Conservation (phyloP, 2,329 filamentous ascomycete species). For the Sporothrix schenckii region DNA sequence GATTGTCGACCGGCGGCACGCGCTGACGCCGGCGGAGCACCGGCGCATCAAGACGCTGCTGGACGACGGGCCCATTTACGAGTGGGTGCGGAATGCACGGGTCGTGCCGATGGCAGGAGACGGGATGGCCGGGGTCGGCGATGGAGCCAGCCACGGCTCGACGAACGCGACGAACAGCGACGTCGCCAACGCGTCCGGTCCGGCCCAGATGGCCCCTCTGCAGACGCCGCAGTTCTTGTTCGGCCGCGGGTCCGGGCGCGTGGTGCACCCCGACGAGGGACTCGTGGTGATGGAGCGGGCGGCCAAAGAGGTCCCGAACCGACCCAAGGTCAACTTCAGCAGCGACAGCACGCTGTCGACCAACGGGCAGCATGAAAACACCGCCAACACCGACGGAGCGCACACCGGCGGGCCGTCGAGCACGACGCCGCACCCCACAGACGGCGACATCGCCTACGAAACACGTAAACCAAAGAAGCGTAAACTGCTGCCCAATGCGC, state of each 20-base stretch:
- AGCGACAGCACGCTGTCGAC: not conserved
- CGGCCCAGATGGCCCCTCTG: slow-evolving; percentile 55
- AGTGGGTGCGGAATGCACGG: slow-evolving; percentile 59
- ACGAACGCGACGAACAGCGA: too few relatives aligned
- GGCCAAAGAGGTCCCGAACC: not conserved
- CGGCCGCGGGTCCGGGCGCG: slow-evolving; percentile 52
- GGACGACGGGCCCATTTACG: slow-evolving; percentile 60
- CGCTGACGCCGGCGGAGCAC: slow-evolving; percentile 72
- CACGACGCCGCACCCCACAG: not conserved
- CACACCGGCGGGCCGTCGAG: not conserved
- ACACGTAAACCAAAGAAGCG: not conserved
- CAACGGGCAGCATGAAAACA: not conserved
- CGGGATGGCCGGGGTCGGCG: too few relatives aligned
- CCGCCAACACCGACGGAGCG: not conserved
- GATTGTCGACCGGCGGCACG: slow-evolving; percentile 71
- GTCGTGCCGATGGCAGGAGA: slow-evolving; percentile 49
- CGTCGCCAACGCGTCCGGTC: slow-evolving; percentile 38
- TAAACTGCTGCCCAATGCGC: slow-evolving; percentile 15
- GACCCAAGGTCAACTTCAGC: too few relatives aligned
- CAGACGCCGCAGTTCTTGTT: slow-evolving; percentile 54
- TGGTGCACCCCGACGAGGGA: slow-evolving; percentile 52
- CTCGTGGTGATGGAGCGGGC: slow-evolving; percentile 37
- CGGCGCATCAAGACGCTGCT: slow-evolving; percentile 59
- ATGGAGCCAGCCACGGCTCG: too few relatives aligned
- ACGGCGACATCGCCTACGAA: not conserved